These are phyloP conservation scores for Barbarea vulgaris DNA, from an alignment of 345 rosid genomes.

Conservation along the genomic window DNA sequence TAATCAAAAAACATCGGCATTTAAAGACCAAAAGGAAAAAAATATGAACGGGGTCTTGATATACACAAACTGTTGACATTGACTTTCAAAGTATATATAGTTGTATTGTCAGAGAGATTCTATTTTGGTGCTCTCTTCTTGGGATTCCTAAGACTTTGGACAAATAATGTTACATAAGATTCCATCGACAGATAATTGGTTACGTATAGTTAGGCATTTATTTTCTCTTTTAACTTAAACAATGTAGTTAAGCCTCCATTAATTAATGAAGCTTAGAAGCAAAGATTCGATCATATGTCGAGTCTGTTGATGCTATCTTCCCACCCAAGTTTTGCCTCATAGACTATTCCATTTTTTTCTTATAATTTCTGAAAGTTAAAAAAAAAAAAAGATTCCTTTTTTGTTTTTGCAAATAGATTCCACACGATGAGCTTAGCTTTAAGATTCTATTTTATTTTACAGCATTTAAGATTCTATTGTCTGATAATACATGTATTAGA, in stretches of 20 bases:
- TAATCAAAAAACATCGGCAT: background rate
- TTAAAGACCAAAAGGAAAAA: background rate
- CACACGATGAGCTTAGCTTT: constrained; percentile 7
- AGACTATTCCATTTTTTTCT: constrained; percentile 29
- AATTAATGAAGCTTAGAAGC: constrained; percentile 15
- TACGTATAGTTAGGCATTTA: constrained; percentile 22
- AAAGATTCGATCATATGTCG: constrained; percentile 41
- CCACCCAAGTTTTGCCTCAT: constrained; percentile 19
- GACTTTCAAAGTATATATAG: constrained; percentile 24
- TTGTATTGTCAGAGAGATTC: constrained; percentile 42
- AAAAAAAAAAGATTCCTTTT: constrained; percentile 22
- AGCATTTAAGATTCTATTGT: background rate
- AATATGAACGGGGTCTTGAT: constrained; percentile 25
- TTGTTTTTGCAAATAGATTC: constrained; percentile 35
- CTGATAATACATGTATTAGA: background rate
- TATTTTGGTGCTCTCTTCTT: constrained; percentile 22
- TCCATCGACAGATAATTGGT: constrained; percentile 34
- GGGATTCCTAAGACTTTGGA: constrained; percentile 22
- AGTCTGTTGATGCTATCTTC: constrained; percentile 35
- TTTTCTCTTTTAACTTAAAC: constrained; percentile 5
- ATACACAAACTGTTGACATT: constrained; percentile 34
- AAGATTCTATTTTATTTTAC: background rate
- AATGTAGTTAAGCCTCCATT: constrained; percentile 11
- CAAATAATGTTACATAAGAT: constrained; percentile 32
- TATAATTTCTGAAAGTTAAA: background rate